Base-by-base conservation (phyloP, 2,329 filamentous ascomycete species). In the Triangularia setosa region DNA sequence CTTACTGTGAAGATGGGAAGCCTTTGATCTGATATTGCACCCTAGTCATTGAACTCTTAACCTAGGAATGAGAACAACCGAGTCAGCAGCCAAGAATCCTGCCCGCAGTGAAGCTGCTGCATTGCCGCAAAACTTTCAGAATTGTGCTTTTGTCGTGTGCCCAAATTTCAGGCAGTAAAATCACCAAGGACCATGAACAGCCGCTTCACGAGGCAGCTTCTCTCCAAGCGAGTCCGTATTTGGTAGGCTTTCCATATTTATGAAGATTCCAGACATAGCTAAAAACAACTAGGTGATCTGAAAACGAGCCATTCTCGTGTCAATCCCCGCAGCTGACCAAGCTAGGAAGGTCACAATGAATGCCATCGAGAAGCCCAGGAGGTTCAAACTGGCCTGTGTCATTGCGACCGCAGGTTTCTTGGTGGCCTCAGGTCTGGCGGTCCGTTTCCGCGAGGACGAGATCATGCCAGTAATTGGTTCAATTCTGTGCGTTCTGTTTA, bases 91-190 rank as follows among this genome's bases (percentile, higher is more conserved):
- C 40, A 18, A 48, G 40, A 48, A 14, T 48, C 3, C 12, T 48
- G 2, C 40, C 40, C 18, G 40, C 40, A 48, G n/a, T 48, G 4
- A 48, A 21, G n/a, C 14, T 21, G 7, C n/a, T 48, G 40, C 40
- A 48, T 18, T 21, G 40, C 40, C 40, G 40, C 40, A 48, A 48
- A 35, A 8, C 7, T 18, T 18, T 16, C 35, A 18, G 5, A 6
- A 44, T 44, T 44, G 14, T 44, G 35, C 18, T 4, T 16, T 44
- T 48, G 40, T 21, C 40, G 40, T 48, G 52, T 28, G 23, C 52
- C 23, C 25, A 27, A 18, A 55, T n/a, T 25, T 27, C 48, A 60
- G 58, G 58, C 58, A 60, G 40, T 60, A 60, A 60, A 28, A 60
- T 60, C 35, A 60, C 16, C 35, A 28, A 60, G 40, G 58, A 33